These are phyloP conservation scores for Xerocomus nothofagi DNA, from an alignment of 1,284 basidiomycete genomes.

Conservation along the genomic window DNA sequence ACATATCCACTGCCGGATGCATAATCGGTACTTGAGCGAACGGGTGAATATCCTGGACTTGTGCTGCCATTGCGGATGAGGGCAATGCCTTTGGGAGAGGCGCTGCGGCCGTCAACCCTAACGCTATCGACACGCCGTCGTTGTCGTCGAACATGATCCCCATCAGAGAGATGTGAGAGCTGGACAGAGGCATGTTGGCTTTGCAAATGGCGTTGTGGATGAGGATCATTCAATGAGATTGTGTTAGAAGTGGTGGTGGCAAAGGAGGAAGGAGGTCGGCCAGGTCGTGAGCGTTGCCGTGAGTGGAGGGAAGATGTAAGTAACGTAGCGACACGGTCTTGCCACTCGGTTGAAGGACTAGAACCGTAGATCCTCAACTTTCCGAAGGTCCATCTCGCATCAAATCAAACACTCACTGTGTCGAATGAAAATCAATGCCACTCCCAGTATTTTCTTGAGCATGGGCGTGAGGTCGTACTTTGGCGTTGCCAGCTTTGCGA, in stretches of 20 bases:
- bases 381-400: neutral
- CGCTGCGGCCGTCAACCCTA: conserved; percentile 3
- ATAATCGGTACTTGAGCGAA: conserved; percentile 6
- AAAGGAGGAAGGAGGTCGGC: neutral
- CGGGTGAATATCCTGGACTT: conserved; percentile 25
- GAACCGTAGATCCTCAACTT: neutral
- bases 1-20: conserved; percentile 22
- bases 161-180: conserved; percentile 12
- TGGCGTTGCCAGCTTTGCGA: conserved; percentile 41
- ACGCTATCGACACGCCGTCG: conserved; percentile 31
- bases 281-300: conserved; percentile 1
- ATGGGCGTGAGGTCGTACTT: conserved; percentile 28
- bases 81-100: conserved; percentile 9
- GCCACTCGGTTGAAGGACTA: conserved; percentile 81
- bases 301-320: conserved; percentile 31
- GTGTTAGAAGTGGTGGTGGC: conserved; percentile 7
- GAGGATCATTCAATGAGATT: conserved; percentile 19
- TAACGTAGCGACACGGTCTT: conserved; percentile 58
- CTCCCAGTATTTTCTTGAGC: conserved; percentile 25
- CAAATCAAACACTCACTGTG: conserved; percentile 48
- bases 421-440: conserved; percentile 46
- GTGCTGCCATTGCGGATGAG: conserved; percentile 14
- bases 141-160: conserved; percentile 30
- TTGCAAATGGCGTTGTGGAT: conserved; percentile 1
- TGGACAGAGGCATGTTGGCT: conserved; percentile 16